phyloP scores from a whole-genome alignment of 805 yeast species.

The Barnettozyma salicaria region DNA sequence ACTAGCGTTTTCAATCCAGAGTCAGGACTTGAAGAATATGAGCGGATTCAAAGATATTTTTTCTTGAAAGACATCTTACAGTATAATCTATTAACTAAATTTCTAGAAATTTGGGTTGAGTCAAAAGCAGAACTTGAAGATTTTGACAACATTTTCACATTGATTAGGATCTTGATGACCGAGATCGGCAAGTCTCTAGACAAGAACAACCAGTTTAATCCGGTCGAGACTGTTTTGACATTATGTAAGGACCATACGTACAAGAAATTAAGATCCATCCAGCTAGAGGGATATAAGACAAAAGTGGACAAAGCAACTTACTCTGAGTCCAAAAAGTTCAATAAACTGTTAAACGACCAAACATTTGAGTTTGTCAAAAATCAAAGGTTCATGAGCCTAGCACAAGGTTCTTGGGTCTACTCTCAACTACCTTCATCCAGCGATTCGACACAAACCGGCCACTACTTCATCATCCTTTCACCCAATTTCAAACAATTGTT shows the following conservation, averaged over 20 bases:
- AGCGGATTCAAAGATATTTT: slow-evolving; percentile 35
- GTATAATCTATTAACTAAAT: slow-evolving; percentile 49
- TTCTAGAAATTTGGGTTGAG: slow-evolving; percentile 59
- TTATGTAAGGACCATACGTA: slow-evolving; percentile 39
- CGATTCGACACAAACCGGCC: slow-evolving; percentile 29
- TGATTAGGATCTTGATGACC: slow-evolving; percentile 35
- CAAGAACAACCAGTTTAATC: slow-evolving; percentile 16
- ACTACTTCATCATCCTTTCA: slow-evolving; percentile 53
- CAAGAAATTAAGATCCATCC: slow-evolving; percentile 47
- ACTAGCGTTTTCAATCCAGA: slow-evolving; percentile 21
- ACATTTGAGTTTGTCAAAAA: slow-evolving; percentile 67
- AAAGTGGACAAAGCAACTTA: slow-evolving; percentile 40
- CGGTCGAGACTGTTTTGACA: slow-evolving; percentile 41
- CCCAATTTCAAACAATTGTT: slow-evolving; percentile 59
- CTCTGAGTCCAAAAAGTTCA: slow-evolving; percentile 40
- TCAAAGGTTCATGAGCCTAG: slow-evolving; percentile 64
- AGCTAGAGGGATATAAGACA: slow-evolving; percentile 39
- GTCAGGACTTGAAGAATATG: slow-evolving; percentile 22
- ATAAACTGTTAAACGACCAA: slow-evolving; percentile 45
- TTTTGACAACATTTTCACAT: slow-evolving; percentile 41
- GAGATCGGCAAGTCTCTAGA: slow-evolving; percentile 25
- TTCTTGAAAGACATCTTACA: slow-evolving; percentile 50
- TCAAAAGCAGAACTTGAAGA: slow-evolving; percentile 51
- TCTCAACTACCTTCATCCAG: slow-evolving; percentile 45
- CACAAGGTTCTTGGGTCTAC: slow-evolving; percentile 79